Percentiles rank a stretch among this genome's conserved stretches.
Conservation (phyloP, 148 eudicot genomes). For the Camellia sinensis region DNA sequence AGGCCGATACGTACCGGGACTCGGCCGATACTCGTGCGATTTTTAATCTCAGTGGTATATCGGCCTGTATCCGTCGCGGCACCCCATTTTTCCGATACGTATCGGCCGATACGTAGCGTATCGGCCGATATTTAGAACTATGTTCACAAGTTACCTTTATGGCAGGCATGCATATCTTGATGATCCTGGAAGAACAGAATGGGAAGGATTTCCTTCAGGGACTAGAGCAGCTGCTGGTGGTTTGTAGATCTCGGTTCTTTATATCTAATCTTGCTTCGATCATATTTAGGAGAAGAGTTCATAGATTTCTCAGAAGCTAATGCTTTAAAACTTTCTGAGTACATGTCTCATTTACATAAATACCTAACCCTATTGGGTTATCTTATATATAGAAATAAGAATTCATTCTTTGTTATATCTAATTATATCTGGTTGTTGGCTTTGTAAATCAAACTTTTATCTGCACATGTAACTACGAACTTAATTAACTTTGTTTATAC, state of each 20-base stretch:
- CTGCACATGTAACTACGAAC: not conserved
- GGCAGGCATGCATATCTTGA: conserved; percentile 88
- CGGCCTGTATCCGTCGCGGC: too few species aligned
- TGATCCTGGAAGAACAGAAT: conserved; percentile 93
- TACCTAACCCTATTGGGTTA: not conserved
- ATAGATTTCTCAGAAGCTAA: not conserved
- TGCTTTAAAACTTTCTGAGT: not conserved
- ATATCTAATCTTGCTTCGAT: not conserved
- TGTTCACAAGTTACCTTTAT: conserved; percentile 5
- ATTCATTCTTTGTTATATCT: not conserved
- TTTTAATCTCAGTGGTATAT: too few species aligned
- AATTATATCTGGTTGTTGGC: not conserved
- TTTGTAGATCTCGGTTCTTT: conserved; percentile 22
- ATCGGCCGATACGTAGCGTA: too few species aligned
- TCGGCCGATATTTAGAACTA: too few species aligned
- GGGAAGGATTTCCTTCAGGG: conserved; percentile 99
- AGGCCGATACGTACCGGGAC: too few species aligned
- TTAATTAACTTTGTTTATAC: conserved; percentile 10
- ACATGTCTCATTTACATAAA: too few species aligned
- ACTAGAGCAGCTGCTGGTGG: conserved; percentile 99
- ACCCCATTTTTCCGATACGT: too few species aligned
- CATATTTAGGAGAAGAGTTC: not conserved
- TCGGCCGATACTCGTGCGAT: too few species aligned
- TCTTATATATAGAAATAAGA: not conserved
- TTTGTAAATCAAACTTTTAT: not conserved